Conservation (phyloP, 805 yeast genomes). For the Saccharomycopsis javanensis region DNA sequence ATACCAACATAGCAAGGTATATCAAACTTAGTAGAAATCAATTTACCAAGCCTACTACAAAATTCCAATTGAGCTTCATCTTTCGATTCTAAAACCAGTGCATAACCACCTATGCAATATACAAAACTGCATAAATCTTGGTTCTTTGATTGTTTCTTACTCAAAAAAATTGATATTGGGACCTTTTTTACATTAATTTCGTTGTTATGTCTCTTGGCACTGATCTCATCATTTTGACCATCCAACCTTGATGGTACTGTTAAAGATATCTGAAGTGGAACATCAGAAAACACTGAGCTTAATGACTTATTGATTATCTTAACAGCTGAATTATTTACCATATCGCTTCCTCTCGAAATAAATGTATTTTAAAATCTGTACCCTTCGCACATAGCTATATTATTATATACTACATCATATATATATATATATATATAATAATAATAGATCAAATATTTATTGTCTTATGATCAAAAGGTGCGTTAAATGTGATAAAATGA, state of each 20-base stretch:
- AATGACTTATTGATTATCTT: background rate
- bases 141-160: slow-evolving; percentile 25
- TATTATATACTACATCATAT: too few relatives aligned
- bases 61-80: slow-evolving; percentile 33
- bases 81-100: slow-evolving; percentile 15
- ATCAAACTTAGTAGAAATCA: slow-evolving; percentile 32
- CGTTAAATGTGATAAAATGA: too few relatives aligned
- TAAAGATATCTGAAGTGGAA: slow-evolving; percentile 12
- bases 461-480: too few relatives aligned
- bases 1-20: slow-evolving; percentile 38
- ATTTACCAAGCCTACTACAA: slow-evolving; percentile 33
- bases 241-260: slow-evolving; percentile 10
- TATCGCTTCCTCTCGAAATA: too few relatives aligned
- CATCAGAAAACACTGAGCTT: slow-evolving; percentile 6
- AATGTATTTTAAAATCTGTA: too few relatives aligned
- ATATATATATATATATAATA: too few relatives aligned
- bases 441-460: too few relatives aligned
- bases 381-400: too few relatives aligned
- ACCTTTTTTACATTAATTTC: slow-evolving; percentile 13
- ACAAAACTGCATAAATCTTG: slow-evolving; percentile 34
- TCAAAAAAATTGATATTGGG: slow-evolving; percentile 32
- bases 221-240: background rate
- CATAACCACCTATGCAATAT: slow-evolving; percentile 32
- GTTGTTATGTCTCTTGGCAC: background rate
- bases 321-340: background rate